Evolutionary conservation across 257 asterid species (phyloP), one percentile per base, ranked within the genome.

Genomic region (Knoxia roxburghii): DNA sequence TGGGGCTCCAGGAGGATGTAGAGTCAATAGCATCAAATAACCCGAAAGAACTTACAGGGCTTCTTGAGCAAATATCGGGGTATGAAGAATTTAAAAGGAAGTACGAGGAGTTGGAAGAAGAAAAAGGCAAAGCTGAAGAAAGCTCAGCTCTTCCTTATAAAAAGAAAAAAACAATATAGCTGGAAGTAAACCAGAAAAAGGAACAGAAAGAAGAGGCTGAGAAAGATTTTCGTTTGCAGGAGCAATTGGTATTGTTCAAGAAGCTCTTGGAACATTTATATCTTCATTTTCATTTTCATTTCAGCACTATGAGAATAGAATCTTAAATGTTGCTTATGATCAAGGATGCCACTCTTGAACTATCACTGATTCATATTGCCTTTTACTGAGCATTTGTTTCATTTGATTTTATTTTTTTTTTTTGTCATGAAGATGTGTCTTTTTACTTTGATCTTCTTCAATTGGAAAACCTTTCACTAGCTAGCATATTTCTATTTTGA

Each of bases 171-270:
- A 82, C 96, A 46, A 84, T 90, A 68, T 80, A 87, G 27, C 81
- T 84, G 48, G 97, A 93, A 85, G 89, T 83, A 61, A 90, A 90
- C 61, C 97, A 88, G 83, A 93, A 90, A 85, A 93, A 93, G 88
- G 85, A 81, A 83, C 97, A 87, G 83, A 93, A 89, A 80, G 99
- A 90, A 82, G 97, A 90, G 84, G 97, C 99, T 40, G 99, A 93
- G 78, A 93, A 82, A 77, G 97, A 93, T 81, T 77, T 90, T 67
- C 88, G 82, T 59, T 80, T 90, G 85, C 97, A 93, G 79, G 90
- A 84, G 56, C 86, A 92, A 78, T 85, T 92, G 92, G 98, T 92
- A 73, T 68, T 60, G 40, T 33, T 52, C 24, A 55, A 10, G 37
- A 54, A 11, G 54, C 68, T 63, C 17, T 24, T 41, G 32, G 50